Evolutionary conservation across 2,329 filamentous ascomycete genomes (phyloP), one percentile per base, ranked within the genome.

Genomic region (Trichoderma sp.): DNA sequence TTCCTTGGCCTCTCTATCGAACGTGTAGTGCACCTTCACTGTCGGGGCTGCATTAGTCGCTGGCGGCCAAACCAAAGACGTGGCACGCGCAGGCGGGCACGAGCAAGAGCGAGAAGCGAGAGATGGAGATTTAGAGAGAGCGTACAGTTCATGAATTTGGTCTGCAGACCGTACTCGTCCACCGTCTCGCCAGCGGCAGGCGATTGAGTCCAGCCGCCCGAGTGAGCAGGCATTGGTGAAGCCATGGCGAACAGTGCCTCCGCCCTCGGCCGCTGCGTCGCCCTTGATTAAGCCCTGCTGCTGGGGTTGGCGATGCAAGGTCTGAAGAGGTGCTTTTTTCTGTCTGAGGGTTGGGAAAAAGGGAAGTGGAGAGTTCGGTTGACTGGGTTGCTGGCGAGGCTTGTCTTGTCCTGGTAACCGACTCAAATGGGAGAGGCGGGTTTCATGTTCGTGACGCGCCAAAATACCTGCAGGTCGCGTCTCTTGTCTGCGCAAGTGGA

Each of bases 11-110:
- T 94, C 89, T 74, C 89, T 88, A 76, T 98, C 93, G 79, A 98
- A 97, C 39, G 93, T 97, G 79, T 98, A 99, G 67, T 96, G 88
- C 57, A 98, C 90, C 83, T 98, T 98, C 78, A 98, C 93, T 96
- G 77, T 48, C 14, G 30, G 52, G 26, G 41, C 24, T 57, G 41
- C 17, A 63, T 67, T 55, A 67, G 66, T 44, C 52, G 52, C 45
- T 47, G 60, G 41, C 15, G 43, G 43, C 43, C 15, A 44, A 3
- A 47, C 26, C 59, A 44, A 30, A 56, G 44, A 60, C 50, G 57
- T n/a, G 41, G 17, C 39, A 48, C 15, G 57, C 19, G 48, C 30
- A 34, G 30, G 30, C 30, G 30, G 30, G 30, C 30, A 1, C 28
- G 26, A 43, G 28, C 7, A 48, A 48, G 19, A 30, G 44, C 58